Percentiles rank a stretch among this genome's conserved stretches.
Conservation (phyloP, 768 basidiomycete species). For the Termitomyces sp. region DNA sequence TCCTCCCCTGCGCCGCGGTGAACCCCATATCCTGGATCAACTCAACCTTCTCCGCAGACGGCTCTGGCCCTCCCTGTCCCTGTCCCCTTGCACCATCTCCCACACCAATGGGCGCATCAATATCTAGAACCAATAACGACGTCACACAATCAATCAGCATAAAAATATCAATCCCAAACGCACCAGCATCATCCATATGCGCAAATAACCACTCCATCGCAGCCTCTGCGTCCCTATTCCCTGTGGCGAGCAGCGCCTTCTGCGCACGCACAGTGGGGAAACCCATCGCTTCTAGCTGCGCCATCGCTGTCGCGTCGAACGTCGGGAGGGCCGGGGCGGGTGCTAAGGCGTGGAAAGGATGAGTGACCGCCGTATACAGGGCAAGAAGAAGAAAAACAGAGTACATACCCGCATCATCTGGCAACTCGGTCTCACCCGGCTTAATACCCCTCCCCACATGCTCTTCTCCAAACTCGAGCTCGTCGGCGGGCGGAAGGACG, state of each 20-base stretch:
- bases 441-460: slow-evolving; percentile 72
- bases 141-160: too few relatives aligned
- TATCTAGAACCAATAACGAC: slow-evolving; percentile 45
- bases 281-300: slow-evolving; percentile 83
- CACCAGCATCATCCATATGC: slow-evolving; percentile 94
- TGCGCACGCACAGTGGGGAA: slow-evolving; percentile 85
- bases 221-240: slow-evolving; percentile 63
- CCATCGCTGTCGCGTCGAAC: slow-evolving; percentile 73
- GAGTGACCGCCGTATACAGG: too few relatives aligned
- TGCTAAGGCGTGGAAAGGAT: background rate
- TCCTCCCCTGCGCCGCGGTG: slow-evolving; percentile 72
- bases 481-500: slow-evolving; percentile 52
- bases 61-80: slow-evolving; percentile 38
- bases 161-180: slow-evolving; percentile 2
- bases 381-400: background rate
- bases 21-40: slow-evolving; percentile 94
- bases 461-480: slow-evolving; percentile 50
- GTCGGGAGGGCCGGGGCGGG: slow-evolving; percentile 41
- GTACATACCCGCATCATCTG: slow-evolving; percentile 38
- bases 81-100: slow-evolving; percentile 18
- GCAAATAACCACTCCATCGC: slow-evolving; percentile 97
- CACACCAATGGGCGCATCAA: slow-evolving; percentile 82
- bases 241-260: slow-evolving; percentile 87
- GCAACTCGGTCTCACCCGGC: slow-evolving; percentile 63
- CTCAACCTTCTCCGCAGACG: slow-evolving; percentile 61